Conservation (phyloP, 106 monocot genomes). For the Phalaenopsis aphrodite region DNA sequence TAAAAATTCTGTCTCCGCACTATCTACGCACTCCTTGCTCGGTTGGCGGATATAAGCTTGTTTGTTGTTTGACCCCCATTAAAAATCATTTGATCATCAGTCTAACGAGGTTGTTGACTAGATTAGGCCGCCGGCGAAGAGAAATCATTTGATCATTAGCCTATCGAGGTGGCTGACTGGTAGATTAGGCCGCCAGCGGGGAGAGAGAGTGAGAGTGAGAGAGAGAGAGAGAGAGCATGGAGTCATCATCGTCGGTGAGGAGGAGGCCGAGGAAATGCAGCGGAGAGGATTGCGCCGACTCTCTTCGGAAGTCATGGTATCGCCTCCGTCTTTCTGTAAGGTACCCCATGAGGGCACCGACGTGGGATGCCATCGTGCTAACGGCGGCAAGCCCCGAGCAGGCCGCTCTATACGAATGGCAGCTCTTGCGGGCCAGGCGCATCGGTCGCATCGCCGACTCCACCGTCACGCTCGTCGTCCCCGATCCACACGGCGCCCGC, state of each 20-base stretch:
- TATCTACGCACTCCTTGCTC: too few species aligned
- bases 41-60: too few species aligned
- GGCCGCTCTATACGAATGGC: slow-evolving; percentile 85
- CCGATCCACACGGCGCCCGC: slow-evolving; percentile 84
- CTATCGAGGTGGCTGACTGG: too few species aligned
- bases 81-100: too few species aligned
- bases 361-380: slow-evolving; percentile 95
- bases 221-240: background rate
- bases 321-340: slow-evolving; percentile 84
- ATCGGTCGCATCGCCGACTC: slow-evolving; percentile 67
- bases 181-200: too few species aligned
- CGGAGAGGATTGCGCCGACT: slow-evolving; percentile 26
- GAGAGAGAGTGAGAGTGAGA: background rate
- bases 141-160: too few species aligned
- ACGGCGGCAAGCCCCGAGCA: slow-evolving; percentile 96
- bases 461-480: slow-evolving; percentile 78
- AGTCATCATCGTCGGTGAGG: background rate
- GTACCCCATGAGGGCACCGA: slow-evolving; percentile 52
- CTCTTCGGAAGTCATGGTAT: slow-evolving; percentile 82
- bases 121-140: too few species aligned
- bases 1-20: too few species aligned
- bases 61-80: too few species aligned
- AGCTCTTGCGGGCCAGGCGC: slow-evolving; percentile 75
- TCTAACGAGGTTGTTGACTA: too few species aligned
- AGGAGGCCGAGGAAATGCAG: slow-evolving; percentile 14